Evolutionary conservation across 257 asterid genomes (phyloP).

Genomic region (Sherardia arvensis): DNA sequence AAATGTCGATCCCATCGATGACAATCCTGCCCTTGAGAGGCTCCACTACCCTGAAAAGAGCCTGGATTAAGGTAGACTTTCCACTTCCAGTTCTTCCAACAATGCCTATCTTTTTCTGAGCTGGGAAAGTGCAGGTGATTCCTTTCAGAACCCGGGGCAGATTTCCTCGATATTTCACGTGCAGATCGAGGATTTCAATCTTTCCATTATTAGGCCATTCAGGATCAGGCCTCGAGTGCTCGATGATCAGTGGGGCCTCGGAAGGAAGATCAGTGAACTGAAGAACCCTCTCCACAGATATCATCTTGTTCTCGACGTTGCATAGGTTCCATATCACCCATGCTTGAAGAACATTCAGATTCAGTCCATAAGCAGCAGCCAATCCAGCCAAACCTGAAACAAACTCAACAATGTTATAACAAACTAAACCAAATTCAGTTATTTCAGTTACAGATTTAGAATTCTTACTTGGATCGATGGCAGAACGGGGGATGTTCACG

Average conservation of each 20-base stretch:
- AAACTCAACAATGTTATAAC: background rate
- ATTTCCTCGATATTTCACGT: slow-evolving; percentile 51
- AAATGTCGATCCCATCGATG: slow-evolving; percentile 60
- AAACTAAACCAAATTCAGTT: background rate
- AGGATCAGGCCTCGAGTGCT: slow-evolving; percentile 35
- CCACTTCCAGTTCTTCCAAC: slow-evolving; percentile 94
- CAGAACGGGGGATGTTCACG: slow-evolving; percentile 57
- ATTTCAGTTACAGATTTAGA: background rate
- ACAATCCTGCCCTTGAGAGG: slow-evolving; percentile 50
- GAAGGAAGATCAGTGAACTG: slow-evolving; percentile 50
- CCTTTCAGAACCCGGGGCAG: slow-evolving; percentile 72
- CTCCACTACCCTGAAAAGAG: slow-evolving; percentile 75
- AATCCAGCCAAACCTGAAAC: slow-evolving; percentile 72
- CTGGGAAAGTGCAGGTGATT: slow-evolving; percentile 56
- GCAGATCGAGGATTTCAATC: slow-evolving; percentile 50
- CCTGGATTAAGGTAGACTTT: slow-evolving; percentile 76
- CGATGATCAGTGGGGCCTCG: slow-evolving; percentile 61
- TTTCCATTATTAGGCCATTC: slow-evolving; percentile 71
- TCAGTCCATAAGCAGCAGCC: slow-evolving; percentile 77
- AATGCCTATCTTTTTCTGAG: slow-evolving; percentile 53
- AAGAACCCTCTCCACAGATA: slow-evolving; percentile 69
- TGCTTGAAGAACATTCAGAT: slow-evolving; percentile 68
- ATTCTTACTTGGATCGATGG: slow-evolving; percentile 73
- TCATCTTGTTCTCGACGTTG: slow-evolving; percentile 84
- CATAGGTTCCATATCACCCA: slow-evolving; percentile 93